Percentiles rank a stretch among this genome's conserved stretches.
Evolutionary conservation across 2,329 filamentous ascomycete genomes (phyloP).

Genomic region (Alternaria postmessia): DNA sequence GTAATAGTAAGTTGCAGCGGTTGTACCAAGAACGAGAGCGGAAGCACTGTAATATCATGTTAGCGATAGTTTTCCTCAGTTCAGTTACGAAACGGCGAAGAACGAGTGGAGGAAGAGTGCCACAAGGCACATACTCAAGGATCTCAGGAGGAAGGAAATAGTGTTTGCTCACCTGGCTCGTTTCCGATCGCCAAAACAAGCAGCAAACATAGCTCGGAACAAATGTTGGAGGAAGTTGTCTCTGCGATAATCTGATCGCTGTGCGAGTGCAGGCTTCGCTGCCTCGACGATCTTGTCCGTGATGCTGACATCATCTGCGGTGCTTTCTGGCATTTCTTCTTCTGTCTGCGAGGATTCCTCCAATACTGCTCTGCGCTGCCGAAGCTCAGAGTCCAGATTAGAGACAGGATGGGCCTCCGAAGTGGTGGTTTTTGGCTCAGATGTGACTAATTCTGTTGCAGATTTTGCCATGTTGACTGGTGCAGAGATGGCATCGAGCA

Average conservation of each 20-base stretch:
- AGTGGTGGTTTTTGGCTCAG: slow-evolving; percentile 11
- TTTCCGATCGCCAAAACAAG: slow-evolving; percentile 30
- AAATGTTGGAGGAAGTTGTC: slow-evolving; percentile 20
- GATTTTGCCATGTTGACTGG: slow-evolving; percentile 19
- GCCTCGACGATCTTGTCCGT: slow-evolving; percentile 5
- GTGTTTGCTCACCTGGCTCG: slow-evolving; percentile 33
- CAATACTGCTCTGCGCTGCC: slow-evolving; percentile 20
- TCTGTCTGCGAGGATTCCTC: slow-evolving; percentile 9
- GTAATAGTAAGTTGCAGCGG: slow-evolving; percentile 21
- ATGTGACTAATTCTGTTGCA: slow-evolving; percentile 23
- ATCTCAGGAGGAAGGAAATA: background rate
- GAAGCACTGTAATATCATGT: slow-evolving; percentile 13
- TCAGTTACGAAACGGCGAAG: too few species aligned
- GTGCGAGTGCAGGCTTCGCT: slow-evolving; percentile 3
- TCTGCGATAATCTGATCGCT: slow-evolving; percentile 7
- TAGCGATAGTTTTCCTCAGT: background rate
- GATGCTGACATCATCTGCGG: background rate
- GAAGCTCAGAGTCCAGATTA: slow-evolving; percentile 19
- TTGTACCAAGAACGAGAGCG: slow-evolving; percentile 15
- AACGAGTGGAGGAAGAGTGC: background rate
- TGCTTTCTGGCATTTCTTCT: background rate
- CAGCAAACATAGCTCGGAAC: slow-evolving; percentile 19
- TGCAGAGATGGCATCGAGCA: slow-evolving; percentile 23
- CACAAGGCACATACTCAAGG: slow-evolving; percentile 6
- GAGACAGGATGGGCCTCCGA: slow-evolving; percentile 6